A percentile compares a stretch with the other conserved stretches of the same genome.
phyloP scores from a whole-genome alignment of 768 basidiomycete species.

The Amanita fuliginea region DNA sequence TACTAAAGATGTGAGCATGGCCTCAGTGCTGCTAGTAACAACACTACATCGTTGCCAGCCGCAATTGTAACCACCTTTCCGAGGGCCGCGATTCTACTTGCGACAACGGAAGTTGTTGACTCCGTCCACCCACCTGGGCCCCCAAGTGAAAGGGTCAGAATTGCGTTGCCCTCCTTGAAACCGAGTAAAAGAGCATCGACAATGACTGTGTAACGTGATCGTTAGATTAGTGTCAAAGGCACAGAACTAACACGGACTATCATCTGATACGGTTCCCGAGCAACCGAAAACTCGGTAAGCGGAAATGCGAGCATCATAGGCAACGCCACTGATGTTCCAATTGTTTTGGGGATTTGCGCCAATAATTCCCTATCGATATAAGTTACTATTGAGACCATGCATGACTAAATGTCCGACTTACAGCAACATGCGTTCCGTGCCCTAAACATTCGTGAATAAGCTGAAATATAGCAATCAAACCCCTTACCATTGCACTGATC shows the following conservation, averaged over 20 bases:
- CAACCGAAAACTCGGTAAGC: conserved; percentile 57
- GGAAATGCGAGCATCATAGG: conserved; percentile 44
- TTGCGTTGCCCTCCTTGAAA: conserved; percentile 41
- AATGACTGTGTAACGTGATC: conserved; percentile 15
- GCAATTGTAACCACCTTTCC: conserved; percentile 57
- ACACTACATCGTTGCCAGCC: conserved; percentile 39
- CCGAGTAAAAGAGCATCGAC: conserved; percentile 42
- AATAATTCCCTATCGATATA: conserved; percentile 46
- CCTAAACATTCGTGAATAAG: neutral
- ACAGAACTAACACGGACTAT: conserved; percentile 26
- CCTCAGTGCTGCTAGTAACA: neutral
- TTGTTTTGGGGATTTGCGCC: conserved; percentile 48
- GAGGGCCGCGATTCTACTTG: conserved; percentile 41
- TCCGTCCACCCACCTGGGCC: conserved; percentile 57
- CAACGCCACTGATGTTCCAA: conserved; percentile 63
- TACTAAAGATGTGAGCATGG: conserved; percentile 7
- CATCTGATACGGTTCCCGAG: conserved; percentile 33
- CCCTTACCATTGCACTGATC: conserved; percentile 8
- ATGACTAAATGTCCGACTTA: neutral
- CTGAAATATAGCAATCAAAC: neutral
- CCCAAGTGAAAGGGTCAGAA: conserved; percentile 59
- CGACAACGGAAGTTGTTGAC: conserved; percentile 39
- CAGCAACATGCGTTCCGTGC: conserved; percentile 7
- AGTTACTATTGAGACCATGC: neutral
- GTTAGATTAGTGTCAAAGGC: neutral